Evolutionary conservation across 1,284 basidiomycete genomes (phyloP).

Genomic region (Agroathelia rolfsii): DNA sequence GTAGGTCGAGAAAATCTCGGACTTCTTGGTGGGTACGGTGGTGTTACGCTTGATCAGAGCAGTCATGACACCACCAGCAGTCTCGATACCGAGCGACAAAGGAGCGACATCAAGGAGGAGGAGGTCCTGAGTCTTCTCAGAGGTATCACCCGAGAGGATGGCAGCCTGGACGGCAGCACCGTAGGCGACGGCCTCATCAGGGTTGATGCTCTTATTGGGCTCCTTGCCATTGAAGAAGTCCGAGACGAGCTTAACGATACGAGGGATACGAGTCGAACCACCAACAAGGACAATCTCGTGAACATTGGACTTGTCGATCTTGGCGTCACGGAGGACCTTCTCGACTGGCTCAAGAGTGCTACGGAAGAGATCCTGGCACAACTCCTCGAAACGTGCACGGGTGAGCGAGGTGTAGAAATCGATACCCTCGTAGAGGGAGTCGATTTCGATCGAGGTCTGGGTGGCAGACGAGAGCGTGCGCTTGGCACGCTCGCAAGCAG

Average conservation of each 20-base stretch:
- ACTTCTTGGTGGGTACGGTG: constrained; percentile 98
- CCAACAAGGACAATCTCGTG: constrained; percentile 98
- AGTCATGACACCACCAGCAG: constrained; percentile 98
- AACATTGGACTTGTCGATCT: constrained; percentile 93
- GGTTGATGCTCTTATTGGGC: constrained; percentile 97
- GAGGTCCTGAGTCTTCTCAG: constrained; percentile 95
- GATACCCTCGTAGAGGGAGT: constrained; percentile 95
- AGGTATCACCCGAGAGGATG: constrained; percentile 95
- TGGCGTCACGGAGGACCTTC: constrained; percentile 96
- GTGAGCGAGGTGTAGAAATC: constrained; percentile 99
- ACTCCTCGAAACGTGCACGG: constrained; percentile 97
- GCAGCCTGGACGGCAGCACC: constrained; percentile 99
- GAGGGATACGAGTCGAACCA: constrained; percentile 97
- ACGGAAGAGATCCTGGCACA: constrained; percentile 96
- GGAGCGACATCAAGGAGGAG: constrained; percentile 96
- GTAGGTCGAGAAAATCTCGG: constrained; percentile 98
- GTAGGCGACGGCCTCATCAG: constrained; percentile 98
- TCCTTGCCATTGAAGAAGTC: constrained; percentile 99
- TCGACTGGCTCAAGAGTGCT: constrained; percentile 96
- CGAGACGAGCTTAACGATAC: constrained; percentile 94
- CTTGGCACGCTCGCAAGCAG: constrained; percentile 98
- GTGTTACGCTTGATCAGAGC: constrained; percentile 98
- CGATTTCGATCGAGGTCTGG: constrained; percentile 96
- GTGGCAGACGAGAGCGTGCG: constrained; percentile 95
- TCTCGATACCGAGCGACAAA: constrained; percentile 96